Conservation (phyloP, 768 basidiomycete genomes). For the Krasilnikovozyma curviuscula region DNA sequence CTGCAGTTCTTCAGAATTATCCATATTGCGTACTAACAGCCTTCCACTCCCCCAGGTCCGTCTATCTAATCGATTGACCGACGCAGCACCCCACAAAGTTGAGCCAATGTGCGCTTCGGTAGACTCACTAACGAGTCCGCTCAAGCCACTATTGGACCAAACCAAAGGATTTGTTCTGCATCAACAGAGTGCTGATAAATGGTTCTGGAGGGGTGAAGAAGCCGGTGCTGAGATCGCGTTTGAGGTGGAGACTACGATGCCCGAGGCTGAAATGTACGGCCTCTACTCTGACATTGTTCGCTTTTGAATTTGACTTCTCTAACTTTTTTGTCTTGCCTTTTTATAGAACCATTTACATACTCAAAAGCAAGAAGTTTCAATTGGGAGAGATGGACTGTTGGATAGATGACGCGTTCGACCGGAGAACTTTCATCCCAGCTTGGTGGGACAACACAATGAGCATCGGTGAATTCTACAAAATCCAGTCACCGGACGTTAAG, state of each 20-base stretch:
- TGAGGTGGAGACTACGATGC: not conserved
- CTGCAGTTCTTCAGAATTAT: too few relatives aligned
- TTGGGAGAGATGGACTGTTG: not conserved
- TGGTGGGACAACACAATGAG: too few relatives aligned
- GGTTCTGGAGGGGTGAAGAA: not conserved
- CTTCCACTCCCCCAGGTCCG: too few relatives aligned
- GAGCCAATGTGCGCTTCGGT: not conserved
- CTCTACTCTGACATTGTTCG: not conserved
- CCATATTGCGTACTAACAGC: too few relatives aligned
- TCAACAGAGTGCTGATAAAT: not conserved
- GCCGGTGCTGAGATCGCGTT: not conserved
- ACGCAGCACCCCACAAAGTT: not conserved
- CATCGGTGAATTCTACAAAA: too few relatives aligned
- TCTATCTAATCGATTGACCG: too few relatives aligned
- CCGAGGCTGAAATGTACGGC: not conserved
- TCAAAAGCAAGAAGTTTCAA: not conserved
- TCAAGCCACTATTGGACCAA: not conserved
- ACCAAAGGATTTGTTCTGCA: not conserved
- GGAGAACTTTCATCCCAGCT: too few relatives aligned
- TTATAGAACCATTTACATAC: not conserved
- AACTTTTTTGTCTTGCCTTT: too few relatives aligned
- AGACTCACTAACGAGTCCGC: not conserved
- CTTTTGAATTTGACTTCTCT: not conserved
- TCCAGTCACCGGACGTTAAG: too few relatives aligned
- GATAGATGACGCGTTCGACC: conserved; percentile 3